Base-by-base conservation (phyloP, 805 yeast species). In the Yamadazyma philogaea region DNA sequence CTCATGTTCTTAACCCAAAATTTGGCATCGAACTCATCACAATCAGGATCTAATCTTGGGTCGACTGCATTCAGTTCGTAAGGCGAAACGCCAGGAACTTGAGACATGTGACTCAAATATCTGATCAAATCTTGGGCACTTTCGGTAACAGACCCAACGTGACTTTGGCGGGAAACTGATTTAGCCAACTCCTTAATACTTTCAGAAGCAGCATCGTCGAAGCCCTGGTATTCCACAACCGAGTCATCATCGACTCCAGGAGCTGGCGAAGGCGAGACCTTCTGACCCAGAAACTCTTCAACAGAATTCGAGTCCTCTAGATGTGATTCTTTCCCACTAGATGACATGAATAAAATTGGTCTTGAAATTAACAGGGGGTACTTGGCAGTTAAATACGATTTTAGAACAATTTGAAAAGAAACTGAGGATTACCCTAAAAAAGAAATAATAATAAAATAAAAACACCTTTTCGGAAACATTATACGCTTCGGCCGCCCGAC, bases 1-100 rank as follows among this genome's bases (percentile, higher is more conserved):
- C 79, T 66, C 62, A 78, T 59, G 51, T 81, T 81, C 56, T 77
- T 77, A 45, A 81, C 80, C 86, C 86, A 81, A 41, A 71, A 74
- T 49, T 71, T 74, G 40, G 82, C 66, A 46, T 72, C 72, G 54
- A 81, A 81, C 5, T 70, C 52, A 16, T 74, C 80, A 38, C 74
- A 65, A 17, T 64, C 61, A 0, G 87, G 87, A 54, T 81, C 78
- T 48, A 81, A 61, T 43, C 68, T 57, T 19, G 75, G 69, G 44
- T 68, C 63, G 41, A 50, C 39, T 11, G 28, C 10, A 3, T 51
- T 52, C 15, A 35, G 46, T n/a, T 33, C 45, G 37, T 54, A 62
- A 3, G 77, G 70, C 18, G 52, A 52, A 6, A 63, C 57, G 43
- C 78, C 78, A 0, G 75, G 75, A 24, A 73, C 75, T 40, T 67